Evolutionary conservation across 1,284 basidiomycete genomes (phyloP), one percentile per base, ranked within the genome.

Genomic region (Ceratobasidium sp.): DNA sequence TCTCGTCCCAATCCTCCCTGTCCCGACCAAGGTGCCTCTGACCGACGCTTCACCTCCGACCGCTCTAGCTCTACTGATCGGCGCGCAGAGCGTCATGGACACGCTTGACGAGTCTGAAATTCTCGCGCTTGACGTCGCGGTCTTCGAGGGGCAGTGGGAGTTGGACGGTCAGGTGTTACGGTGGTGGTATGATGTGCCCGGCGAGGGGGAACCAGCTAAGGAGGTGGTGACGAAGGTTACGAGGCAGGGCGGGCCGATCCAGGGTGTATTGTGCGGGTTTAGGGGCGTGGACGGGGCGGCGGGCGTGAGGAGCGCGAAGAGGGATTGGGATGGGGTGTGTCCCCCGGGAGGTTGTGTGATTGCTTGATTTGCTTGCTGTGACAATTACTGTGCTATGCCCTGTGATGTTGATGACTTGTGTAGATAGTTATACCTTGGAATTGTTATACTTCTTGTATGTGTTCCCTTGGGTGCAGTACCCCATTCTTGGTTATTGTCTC

Each of bases 181-280:
- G 78, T 99, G 97, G 97, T 96, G 90, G 87, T 97, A 98, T 81
- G 86, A 87, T 41, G 86, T 90, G 0, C 93, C 94, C 0, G 76
- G 79, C 19, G 80, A 79, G 4, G 79, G 78, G 27, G 88, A 85
- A 15, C 84, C 65, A 33, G 72, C 22, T 24, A 73, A 45, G 78
- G 87, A 90, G 80, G 89, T 91, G 80, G 88, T 87, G 50, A 89
- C 96, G 71, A 88, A 89, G 79, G 86, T 96, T 67, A 86, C 81
- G 79, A 84, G 94, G 74, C 81, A 82, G 2, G 89, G 89, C 1
- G 93, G 93, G 0, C 85, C 86, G 1, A 89, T 93, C 75, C 86
- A 87, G 27, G 56, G 77, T 41, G 71, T 78, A 15, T 72, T 66
- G 62, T 33, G 67, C 11, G 76, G 73, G 2, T 60, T 71, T n/a